phyloP scores from a whole-genome alignment of 2,329 filamentous ascomycete genomes.

The Fusarium sp. region DNA sequence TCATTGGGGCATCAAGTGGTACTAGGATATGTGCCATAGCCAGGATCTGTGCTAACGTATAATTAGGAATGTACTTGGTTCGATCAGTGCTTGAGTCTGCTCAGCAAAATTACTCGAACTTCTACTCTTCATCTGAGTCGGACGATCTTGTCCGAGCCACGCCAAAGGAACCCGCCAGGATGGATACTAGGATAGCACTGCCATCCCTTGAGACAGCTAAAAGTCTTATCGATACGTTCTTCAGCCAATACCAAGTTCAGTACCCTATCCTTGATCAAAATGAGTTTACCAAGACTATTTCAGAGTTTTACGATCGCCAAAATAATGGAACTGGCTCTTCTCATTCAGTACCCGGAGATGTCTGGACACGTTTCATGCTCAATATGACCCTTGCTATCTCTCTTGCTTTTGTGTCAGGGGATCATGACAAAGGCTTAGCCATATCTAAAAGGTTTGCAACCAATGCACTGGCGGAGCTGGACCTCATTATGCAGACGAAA shows the following conservation, averaged over 20 bases:
- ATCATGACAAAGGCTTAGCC: conserved; percentile 9
- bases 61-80: conserved; percentile 15
- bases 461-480: conserved; percentile 10
- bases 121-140: conserved; percentile 3
- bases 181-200: background rate
- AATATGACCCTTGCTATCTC: conserved; percentile 27
- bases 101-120: conserved; percentile 17
- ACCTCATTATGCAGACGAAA: conserved; percentile 22
- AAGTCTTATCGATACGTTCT: conserved; percentile 8
- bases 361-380: conserved; percentile 19
- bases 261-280: conserved; percentile 18
- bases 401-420: conserved; percentile 6
- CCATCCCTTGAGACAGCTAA: conserved; percentile 12
- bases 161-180: fast-evolving
- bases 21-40: background rate
- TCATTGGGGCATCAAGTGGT: conserved; percentile 17
- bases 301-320: conserved; percentile 3
- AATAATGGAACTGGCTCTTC: background rate
- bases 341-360: background rate
- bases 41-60: no score
- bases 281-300: background rate
- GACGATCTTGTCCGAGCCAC: background rate
- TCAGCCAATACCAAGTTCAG: conserved; percentile 21
- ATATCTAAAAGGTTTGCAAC: conserved; percentile 14
- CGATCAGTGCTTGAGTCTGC: conserved; percentile 23